Base-by-base conservation (phyloP, 2,329 filamentous ascomycete genomes). In the Colletotrichum lindemuthianum region DNA sequence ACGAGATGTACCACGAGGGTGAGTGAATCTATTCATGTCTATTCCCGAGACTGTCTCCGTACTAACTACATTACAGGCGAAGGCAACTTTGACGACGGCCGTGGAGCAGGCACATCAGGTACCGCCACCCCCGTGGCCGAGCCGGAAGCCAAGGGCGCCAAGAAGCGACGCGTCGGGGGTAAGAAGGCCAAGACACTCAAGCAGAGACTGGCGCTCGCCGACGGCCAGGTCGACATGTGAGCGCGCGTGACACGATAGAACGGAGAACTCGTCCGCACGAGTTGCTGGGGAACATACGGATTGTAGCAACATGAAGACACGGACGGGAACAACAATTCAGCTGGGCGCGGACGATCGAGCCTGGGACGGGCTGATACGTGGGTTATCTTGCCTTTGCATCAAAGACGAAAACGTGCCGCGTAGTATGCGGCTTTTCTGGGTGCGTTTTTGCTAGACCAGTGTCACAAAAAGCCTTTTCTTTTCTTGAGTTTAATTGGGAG, bases 1-100 rank as follows among this genome's bases (percentile, higher is more conserved):
- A 98, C 76, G 95, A 97, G 75, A 93, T 99, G 92, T 99, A 99
- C 80, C 96, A 99, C 76, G 96, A 99, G 85, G 96, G 96, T 97
- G 77, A 89, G 92, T 81, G 5, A 24, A 24, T 59, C 33, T 54
- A 11, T 37, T 2, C n/a, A 2, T 4, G 0, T 3, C 33, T 13
- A 2, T 9, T 15, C 11, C 11, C n/a, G 43, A n/a, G 6, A n/a
- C 8, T 34, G 8, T 3, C 13, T 51, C 7, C 8, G 53, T 56
- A 44, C 72, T 78, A 72, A 78, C 69, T 59, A 11, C 11, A 43
- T 60, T 6, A 57, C 73, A 98, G 95, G 95, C 72, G 96, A 99
- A 84, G 96, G 96, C 65, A 89, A 97, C 76, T 99, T 99, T 78
- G 95, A 98, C 71, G 93, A 97, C 70, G 40, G 24, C 9, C 50